These are phyloP conservation scores for Cryptosporidium sp. DNA, from an alignment of 169 alveolate species.

Conservation along the genomic window DNA sequence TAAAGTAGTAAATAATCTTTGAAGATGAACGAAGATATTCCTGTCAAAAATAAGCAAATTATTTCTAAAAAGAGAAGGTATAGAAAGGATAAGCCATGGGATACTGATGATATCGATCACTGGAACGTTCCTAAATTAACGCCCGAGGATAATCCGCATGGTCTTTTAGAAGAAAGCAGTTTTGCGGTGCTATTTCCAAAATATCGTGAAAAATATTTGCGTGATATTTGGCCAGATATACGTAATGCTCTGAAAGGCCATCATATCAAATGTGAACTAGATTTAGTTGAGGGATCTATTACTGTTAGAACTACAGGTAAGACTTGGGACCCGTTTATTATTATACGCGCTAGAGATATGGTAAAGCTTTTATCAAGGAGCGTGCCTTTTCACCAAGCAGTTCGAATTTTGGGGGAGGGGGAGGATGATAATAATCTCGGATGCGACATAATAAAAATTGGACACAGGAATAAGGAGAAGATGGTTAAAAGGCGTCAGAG, in stretches of 20 bases:
- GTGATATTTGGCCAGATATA: conserved; percentile 96
- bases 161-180: conserved; percentile 95
- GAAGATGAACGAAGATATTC: background rate
- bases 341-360: conserved; percentile 95
- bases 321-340: conserved; percentile 98
- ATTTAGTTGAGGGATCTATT: conserved; percentile 98
- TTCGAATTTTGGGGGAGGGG: conserved; percentile 92
- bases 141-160: conserved; percentile 92
- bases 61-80: conserved; percentile 89
- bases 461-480: conserved; percentile 96
- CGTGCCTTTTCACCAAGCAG: conserved; percentile 99
- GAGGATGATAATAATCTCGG: conserved; percentile 68
- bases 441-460: conserved; percentile 97
- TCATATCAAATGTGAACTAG: conserved; percentile 94
- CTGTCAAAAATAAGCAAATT: background rate
- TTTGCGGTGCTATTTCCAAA: conserved; percentile 98
- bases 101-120: conserved; percentile 97
- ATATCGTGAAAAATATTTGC: conserved; percentile 97
- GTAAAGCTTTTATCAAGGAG: conserved; percentile 97
- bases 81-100: conserved; percentile 99
- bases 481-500: conserved; percentile 98
- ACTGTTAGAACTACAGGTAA: conserved; percentile 97
- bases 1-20: background rate
- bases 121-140: conserved; percentile 92
- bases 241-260: conserved; percentile 87